These are phyloP conservation scores for Monascus ruber DNA, from an alignment of 2,329 filamentous ascomycete species.

Conservation along the genomic window DNA sequence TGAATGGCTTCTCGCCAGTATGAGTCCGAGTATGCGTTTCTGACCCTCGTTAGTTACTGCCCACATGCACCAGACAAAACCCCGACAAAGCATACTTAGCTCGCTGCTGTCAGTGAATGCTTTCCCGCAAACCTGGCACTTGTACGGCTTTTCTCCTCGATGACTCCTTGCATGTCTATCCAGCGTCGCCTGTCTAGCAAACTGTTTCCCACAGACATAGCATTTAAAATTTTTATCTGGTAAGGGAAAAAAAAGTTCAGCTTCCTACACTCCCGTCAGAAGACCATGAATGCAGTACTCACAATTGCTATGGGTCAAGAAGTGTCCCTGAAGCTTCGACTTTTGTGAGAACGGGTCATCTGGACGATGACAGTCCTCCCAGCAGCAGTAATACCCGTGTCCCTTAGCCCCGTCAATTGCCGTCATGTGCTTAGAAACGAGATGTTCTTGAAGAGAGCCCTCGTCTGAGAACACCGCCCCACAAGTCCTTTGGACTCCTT, in stretches of 20 bases:
- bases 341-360: conserved; percentile 35
- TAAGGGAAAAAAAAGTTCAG: conserved; percentile 1
- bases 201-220: conserved; percentile 29
- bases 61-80: neutral
- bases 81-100: conserved; percentile 21
- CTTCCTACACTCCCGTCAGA: neutral
- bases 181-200: conserved; percentile 32
- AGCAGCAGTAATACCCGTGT: conserved; percentile 34
- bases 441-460: conserved; percentile 29
- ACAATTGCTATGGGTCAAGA: conserved; percentile 35
- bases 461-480: conserved; percentile 25
- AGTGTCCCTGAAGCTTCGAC: conserved; percentile 34
- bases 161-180: conserved; percentile 35
- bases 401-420: conserved; percentile 28
- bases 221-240: conserved; percentile 33
- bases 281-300: conserved; percentile 5
- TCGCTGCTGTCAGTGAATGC: conserved; percentile 35
- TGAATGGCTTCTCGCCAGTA: conserved; percentile 34
- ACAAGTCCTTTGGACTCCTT: conserved; percentile 19
- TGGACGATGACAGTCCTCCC: conserved; percentile 32
- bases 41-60: conserved; percentile 13
- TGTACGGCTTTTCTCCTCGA: conserved; percentile 33
- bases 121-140: conserved; percentile 30
- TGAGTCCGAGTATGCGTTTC: conserved; percentile 34
- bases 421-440: conserved; percentile 25